These are phyloP conservation scores for Suillus fuscotomentosus DNA, from an alignment of 768 basidiomycete genomes.

Conservation along the genomic window DNA sequence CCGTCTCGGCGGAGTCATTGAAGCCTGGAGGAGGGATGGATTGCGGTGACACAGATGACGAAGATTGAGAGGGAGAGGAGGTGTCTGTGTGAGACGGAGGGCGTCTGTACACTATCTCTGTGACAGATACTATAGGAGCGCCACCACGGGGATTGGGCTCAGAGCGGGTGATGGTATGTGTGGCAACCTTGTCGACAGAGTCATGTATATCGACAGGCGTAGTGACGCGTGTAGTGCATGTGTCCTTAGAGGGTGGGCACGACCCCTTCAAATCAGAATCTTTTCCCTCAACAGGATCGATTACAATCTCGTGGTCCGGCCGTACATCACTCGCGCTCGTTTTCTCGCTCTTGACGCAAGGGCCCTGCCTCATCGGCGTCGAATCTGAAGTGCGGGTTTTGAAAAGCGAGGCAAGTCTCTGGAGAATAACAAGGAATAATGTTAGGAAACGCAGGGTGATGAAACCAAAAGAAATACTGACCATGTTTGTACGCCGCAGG, in stretches of 20 bases:
- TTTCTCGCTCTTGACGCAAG: constrained; percentile 16
- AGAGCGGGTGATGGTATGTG: constrained; percentile 38
- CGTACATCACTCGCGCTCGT: constrained; percentile 14
- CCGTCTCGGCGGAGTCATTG: constrained; percentile 26
- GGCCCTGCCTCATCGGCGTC: constrained; percentile 22
- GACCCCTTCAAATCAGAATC: neutral
- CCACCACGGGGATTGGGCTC: constrained; percentile 1
- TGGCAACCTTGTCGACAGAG: constrained; percentile 29
- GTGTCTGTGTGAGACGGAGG: constrained; percentile 29
- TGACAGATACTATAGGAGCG: neutral
- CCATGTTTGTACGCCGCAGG: constrained; percentile 8
- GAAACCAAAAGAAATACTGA: constrained; percentile 12
- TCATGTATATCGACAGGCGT: constrained; percentile 20
- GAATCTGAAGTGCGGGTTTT: constrained; percentile 10
- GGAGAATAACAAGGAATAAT: constrained; percentile 18
- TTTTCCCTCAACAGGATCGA: constrained; percentile 20
- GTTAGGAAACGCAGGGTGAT: constrained; percentile 7
- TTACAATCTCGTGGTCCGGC: constrained; percentile 32
- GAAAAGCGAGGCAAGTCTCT: constrained; percentile 17
- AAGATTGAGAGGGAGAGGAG: constrained; percentile 12
- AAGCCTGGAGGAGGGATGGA: constrained; percentile 16
- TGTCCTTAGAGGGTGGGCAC: neutral
- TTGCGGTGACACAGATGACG: constrained; percentile 6
- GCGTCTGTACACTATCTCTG: neutral
- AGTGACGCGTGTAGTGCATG: neutral